These are phyloP conservation scores for Neonectria faginata DNA, from an alignment of 2,329 filamentous ascomycete genomes.

Conservation along the genomic window DNA sequence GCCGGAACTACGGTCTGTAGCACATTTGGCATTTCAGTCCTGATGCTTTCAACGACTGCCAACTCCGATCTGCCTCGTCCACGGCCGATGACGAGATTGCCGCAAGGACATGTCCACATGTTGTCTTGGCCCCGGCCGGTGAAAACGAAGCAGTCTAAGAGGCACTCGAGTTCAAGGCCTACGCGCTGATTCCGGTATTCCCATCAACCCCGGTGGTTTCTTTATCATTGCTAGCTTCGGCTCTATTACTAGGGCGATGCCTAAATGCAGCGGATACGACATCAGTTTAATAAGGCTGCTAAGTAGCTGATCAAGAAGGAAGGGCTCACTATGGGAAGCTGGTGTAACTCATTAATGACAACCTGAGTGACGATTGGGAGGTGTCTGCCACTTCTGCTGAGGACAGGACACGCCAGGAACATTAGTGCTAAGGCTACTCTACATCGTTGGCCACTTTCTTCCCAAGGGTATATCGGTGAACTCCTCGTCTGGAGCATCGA, in stretches of 20 bases:
- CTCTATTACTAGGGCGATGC: slow-evolving; percentile 65
- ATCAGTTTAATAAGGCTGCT: slow-evolving; percentile 64
- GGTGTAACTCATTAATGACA: slow-evolving; percentile 49
- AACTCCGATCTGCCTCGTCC: slow-evolving; percentile 66
- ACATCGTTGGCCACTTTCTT: slow-evolving; percentile 55
- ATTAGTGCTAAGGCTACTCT: slow-evolving; percentile 47
- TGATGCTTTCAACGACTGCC: slow-evolving; percentile 61
- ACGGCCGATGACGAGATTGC: slow-evolving; percentile 44
- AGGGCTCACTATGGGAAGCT: slow-evolving; percentile 50
- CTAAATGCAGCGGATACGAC: slow-evolving; percentile 65
- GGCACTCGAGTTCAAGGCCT: slow-evolving; percentile 69
- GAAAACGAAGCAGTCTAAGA: slow-evolving; percentile 69
- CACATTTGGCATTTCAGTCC: slow-evolving; percentile 53
- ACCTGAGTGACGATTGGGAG: slow-evolving; percentile 48
- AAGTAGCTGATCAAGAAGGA: slow-evolving; percentile 60
- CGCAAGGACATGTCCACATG: slow-evolving; percentile 57
- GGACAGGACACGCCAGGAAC: slow-evolving; percentile 33
- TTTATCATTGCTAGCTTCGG: slow-evolving; percentile 74
- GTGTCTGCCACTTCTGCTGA: slow-evolving; percentile 37
- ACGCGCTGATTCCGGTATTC: slow-evolving; percentile 74
- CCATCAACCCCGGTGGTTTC: slow-evolving; percentile 66
- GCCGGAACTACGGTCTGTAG: slow-evolving; percentile 68
- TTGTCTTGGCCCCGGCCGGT: slow-evolving; percentile 66
- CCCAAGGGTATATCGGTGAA: slow-evolving; percentile 58
- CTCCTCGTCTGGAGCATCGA: slow-evolving; percentile 53